These are phyloP conservation scores for Nicotiana knightiana DNA, from an alignment of 257 asterid species.

Conservation along the genomic window DNA sequence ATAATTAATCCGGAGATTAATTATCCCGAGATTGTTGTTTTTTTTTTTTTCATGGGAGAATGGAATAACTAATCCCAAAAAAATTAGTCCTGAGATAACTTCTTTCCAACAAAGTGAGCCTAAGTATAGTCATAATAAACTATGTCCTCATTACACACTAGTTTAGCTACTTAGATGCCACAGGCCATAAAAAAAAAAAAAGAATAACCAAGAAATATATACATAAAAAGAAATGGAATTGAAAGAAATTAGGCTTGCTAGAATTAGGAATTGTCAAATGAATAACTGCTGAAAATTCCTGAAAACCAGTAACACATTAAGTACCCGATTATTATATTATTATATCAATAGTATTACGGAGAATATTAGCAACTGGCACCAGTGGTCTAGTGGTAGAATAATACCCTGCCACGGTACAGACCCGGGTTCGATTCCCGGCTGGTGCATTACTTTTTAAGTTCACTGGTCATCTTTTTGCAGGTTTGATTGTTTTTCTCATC, in stretches of 20 bases:
- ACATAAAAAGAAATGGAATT: background rate
- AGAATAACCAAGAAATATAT: background rate
- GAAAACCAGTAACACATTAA: background rate
- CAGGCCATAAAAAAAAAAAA: background rate
- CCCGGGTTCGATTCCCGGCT: constrained; percentile 99
- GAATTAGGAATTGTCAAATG: background rate
- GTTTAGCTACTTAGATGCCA: background rate
- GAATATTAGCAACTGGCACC: constrained; percentile 22
- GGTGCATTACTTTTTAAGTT: constrained; percentile 34
- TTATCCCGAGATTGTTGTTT: too few relatives aligned
- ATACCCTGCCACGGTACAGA: constrained; percentile 99
- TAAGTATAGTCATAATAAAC: background rate
- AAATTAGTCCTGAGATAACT: too few relatives aligned
- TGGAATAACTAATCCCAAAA: too few relatives aligned
- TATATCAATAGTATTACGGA: too few relatives aligned
- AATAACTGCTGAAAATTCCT: background rate
- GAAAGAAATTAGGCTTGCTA: background rate
- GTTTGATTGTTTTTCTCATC: too few relatives aligned
- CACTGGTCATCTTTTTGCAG: background rate
- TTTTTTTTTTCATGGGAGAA: too few relatives aligned
- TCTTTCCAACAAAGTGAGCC: too few relatives aligned
- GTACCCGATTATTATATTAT: too few relatives aligned
- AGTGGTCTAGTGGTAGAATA: constrained; percentile 98
- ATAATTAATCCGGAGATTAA: too few relatives aligned
- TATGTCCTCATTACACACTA: background rate